Evolutionary conservation across 768 basidiomycete genomes (phyloP).

Genomic region (Boletus coccyginus): DNA sequence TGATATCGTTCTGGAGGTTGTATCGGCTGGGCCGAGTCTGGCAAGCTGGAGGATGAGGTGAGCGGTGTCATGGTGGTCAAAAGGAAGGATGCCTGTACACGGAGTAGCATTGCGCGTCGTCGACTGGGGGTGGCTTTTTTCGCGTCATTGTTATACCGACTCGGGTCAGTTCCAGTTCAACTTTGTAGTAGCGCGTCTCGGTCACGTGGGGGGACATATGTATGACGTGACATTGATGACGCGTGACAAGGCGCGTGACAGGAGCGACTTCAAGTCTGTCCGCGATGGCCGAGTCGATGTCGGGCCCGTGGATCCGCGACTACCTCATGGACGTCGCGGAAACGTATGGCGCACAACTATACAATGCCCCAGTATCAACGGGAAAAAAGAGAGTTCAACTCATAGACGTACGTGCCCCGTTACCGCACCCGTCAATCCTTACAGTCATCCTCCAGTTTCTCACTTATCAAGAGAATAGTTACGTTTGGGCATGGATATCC

Average conservation of each 20-base stretch:
- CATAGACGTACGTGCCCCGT: slow-evolving; percentile 41
- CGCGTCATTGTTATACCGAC: slow-evolving; percentile 8
- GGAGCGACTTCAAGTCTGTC: background rate
- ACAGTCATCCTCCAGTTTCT: slow-evolving; percentile 46
- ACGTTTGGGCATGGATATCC: slow-evolving; percentile 64
- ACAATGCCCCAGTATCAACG: slow-evolving; percentile 13
- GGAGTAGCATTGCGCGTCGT: background rate
- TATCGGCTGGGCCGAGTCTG: slow-evolving; percentile 7
- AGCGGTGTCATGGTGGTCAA: background rate
- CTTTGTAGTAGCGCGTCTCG: background rate
- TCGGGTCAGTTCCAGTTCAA: background rate
- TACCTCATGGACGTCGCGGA: slow-evolving; percentile 53
- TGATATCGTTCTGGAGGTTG: slow-evolving; percentile 43
- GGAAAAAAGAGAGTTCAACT: slow-evolving; percentile 58
- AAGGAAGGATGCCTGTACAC: slow-evolving; percentile 2
- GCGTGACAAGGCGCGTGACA: slow-evolving; percentile 23
- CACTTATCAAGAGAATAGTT: slow-evolving; percentile 43
- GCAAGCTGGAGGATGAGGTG: slow-evolving; percentile 1
- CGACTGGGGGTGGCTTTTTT: slow-evolving; percentile 23
- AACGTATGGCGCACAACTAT: slow-evolving; percentile 46
- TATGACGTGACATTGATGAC: slow-evolving; percentile 16
- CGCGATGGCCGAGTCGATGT: slow-evolving; percentile 39
- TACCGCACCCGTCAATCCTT: background rate
- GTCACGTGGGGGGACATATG: slow-evolving; percentile 17
- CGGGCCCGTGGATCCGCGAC: slow-evolving; percentile 53